Evolutionary conservation across 176 grass and related monocot genomes (phyloP), one percentile per base, ranked within the genome.

Genomic region (Melocanna baccifera): DNA sequence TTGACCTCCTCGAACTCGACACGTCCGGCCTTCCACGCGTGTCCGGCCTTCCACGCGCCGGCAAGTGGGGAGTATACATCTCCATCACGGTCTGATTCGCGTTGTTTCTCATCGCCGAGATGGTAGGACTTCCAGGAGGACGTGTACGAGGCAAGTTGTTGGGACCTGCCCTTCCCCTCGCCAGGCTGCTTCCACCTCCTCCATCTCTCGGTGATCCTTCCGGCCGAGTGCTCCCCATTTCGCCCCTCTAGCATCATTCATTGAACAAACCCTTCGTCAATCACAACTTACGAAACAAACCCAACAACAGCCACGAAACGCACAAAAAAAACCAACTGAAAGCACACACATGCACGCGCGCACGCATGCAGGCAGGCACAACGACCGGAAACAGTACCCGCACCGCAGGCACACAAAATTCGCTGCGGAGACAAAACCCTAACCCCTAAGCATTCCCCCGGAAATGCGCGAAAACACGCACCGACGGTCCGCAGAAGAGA

Each of bases 201-300:
- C 39, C 77, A 22, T 76, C 74, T 12, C 37, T 23, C 15, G 57
- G 12, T 15, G 73, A 42, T 13, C 63, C 69, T 68, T 78, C 62
- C 0, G 93, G 77, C 53, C 83, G 80, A 84, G 76, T 55, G 36
- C 26, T 87, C 32, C 43, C 57, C 93, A 95, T 94, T 46, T 32
- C 42, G 28, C 67, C 10, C 12, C 65, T 55, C 50, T 61, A 59
- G 42, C 11, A 71, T 9, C 56, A 57, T 25, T 10, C 13, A 51
- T 37, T 15, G 9, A 62, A 70, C 11, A n/a, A 88, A 71, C 18
- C 42, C 20, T 83, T 45, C 12, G 26, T 83, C 77, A 76, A 5
- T 12, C 74, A 13, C n/a, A 41, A 4, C 5, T 2, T 12, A 15
- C 37, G 52, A 29, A 16, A 1, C 36, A 1, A 2, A 29, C 8